Evolutionary conservation across 2,329 filamentous ascomycete species (phyloP), one percentile per base, ranked within the genome.

Genomic region (Colletotrichum zoysiae): DNA sequence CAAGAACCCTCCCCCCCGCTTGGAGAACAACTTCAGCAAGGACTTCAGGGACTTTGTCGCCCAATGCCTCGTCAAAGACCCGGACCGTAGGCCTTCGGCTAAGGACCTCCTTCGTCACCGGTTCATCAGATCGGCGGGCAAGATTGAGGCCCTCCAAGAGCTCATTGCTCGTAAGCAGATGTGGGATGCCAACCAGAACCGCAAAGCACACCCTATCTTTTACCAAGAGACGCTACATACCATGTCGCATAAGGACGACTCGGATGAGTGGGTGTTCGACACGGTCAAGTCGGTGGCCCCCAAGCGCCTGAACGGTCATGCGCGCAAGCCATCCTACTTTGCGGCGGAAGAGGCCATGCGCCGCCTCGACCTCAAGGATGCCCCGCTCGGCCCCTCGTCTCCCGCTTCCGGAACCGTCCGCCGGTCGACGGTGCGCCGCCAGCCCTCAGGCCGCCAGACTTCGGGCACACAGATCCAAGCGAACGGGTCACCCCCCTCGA

Each of bases 21-120:
- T 99, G 1, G 94, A 97, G 79, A 95, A 95, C 30, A 88, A 91
- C 73, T 98, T 95, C 82, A 95, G 93, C 82, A 92, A 88, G 77
- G 94, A 97, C 48, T 97, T 98, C 85, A 97, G 95, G 78, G 95
- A 99, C 78, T 99, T 99, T 77, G 87, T 99, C 26, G 88, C 94
- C 0, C 91, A 94, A 76, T 99, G 96, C 79, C 86, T 99, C 73
- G 92, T 95, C 77, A 99, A 98, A 80, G 95, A 98, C 77, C 92
- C 95, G 11, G 94, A 97, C 74, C 89, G 89, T 75, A 86, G 96
- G 74, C 93, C 95, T 0, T 92, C 92, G 0, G 95, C 96, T 14
- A 95, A 92, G 81, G 95, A 98, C 48, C 85, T 99, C 16, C 84
- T 98, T 64, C 92, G 91, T 78, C 95, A 98, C 82, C 91, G 92